Conservation (phyloP, 164 flowering plant species). For the Kingdonia uniflora region DNA sequence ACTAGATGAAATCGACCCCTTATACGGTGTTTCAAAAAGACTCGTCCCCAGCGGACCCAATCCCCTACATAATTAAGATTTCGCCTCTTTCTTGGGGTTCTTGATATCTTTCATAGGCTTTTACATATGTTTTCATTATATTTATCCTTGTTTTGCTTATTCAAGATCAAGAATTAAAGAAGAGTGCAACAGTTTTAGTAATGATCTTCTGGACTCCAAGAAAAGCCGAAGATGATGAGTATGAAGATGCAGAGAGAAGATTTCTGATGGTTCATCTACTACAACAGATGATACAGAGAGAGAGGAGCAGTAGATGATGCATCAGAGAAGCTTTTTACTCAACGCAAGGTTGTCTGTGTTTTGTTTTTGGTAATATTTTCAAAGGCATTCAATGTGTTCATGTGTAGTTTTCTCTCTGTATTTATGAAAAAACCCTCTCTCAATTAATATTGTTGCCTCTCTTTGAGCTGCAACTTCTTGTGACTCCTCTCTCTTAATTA, state of each 20-base stretch:
- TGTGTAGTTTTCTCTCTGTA: conserved; percentile 13
- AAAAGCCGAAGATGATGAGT: background rate
- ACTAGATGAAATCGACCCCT: conserved; percentile 52
- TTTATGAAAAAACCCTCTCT: conserved; percentile 7
- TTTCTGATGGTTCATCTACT: background rate
- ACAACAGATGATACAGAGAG: conserved; percentile 19
- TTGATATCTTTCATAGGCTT: too few species aligned
- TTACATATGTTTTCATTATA: background rate
- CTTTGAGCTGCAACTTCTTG: background rate
- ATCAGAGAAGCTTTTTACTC: conserved; percentile 3
- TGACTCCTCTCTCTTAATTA: background rate
- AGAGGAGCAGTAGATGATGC: conserved; percentile 2
- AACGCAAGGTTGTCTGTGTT: conserved; percentile 3
- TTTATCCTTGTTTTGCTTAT: background rate
- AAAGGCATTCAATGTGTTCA: conserved; percentile 17
- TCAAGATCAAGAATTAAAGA: background rate
- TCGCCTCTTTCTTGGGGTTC: background rate
- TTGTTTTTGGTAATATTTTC: background rate
- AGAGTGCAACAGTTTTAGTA: background rate
- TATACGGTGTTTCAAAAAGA: conserved; percentile 75
- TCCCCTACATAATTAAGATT: conserved; percentile 72
- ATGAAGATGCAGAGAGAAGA: background rate
- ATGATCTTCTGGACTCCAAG: background rate
- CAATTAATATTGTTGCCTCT: background rate
- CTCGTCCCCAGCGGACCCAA: conserved; percentile 87